Percentiles rank a stretch among this genome's conserved stretches.
Conservation (phyloP, 352 stramenopile genomes). For the Globisporangium takayamanum region DNA sequence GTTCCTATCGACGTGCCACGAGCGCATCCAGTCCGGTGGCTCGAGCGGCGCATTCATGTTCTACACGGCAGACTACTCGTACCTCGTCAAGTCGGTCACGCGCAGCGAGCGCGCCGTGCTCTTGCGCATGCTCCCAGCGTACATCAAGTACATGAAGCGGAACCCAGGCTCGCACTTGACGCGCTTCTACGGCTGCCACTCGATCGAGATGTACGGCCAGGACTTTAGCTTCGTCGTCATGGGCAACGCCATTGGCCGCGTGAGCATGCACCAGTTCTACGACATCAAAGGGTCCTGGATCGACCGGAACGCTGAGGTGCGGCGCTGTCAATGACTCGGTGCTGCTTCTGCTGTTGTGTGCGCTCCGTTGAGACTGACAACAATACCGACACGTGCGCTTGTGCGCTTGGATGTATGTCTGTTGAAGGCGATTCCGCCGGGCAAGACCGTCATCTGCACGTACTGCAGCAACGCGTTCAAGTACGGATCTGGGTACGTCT, state of each 20-base stretch:
- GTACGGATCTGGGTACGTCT: conserved; percentile 54
- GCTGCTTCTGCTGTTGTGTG: neutral
- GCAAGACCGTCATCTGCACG: conserved; percentile 80
- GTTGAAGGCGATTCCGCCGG: conserved; percentile 53
- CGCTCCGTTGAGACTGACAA: neutral
- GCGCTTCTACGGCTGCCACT: conserved; percentile 87
- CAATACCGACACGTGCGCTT: neutral
- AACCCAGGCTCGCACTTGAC: conserved; percentile 80
- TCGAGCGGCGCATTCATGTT: conserved; percentile 91
- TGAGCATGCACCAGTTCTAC: conserved; percentile 87
- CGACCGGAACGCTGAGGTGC: conserved; percentile 72
- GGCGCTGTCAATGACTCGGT: neutral
- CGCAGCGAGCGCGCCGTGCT: conserved; percentile 71
- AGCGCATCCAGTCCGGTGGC: conserved; percentile 73
- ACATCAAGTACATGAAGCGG: conserved; percentile 75
- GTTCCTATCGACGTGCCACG: conserved; percentile 78
- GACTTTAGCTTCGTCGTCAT: conserved; percentile 89
- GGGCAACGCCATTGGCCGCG: conserved; percentile 79
- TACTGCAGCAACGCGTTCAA: conserved; percentile 81
- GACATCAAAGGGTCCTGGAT: conserved; percentile 90
- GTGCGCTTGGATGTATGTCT: neutral
- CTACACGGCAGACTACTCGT: conserved; percentile 83
- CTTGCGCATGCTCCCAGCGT: conserved; percentile 75
- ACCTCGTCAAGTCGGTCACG: conserved; percentile 86
- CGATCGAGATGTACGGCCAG: conserved; percentile 87